These are phyloP conservation scores for Jatropha curcas DNA, from an alignment of 345 rosid genomes.

Conservation along the genomic window DNA sequence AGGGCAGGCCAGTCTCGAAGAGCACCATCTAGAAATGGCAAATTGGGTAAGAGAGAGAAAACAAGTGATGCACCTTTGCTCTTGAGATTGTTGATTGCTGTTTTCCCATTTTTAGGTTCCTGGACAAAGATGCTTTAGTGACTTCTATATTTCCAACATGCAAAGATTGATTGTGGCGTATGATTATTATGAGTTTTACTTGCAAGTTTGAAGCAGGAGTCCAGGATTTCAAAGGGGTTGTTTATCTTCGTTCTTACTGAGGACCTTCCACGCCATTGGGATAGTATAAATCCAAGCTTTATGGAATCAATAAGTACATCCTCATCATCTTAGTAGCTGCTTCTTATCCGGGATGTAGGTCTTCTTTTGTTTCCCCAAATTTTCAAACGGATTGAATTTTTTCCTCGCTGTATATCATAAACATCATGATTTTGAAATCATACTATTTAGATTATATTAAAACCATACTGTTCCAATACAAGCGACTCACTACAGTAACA, in stretches of 20 bases:
- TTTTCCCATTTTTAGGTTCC: conserved; percentile 57
- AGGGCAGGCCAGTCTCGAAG: conserved; percentile 12
- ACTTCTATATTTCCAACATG: background rate
- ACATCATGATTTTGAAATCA: no score
- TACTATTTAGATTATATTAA: no score
- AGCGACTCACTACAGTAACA: no score
- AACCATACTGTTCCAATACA: no score
- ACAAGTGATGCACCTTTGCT: conserved; percentile 42
- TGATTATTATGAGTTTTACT: background rate
- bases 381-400: no score
- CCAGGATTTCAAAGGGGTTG: background rate
- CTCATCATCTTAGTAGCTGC: background rate
- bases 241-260: background rate
- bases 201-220: background rate
- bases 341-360: no score
- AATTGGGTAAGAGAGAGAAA: conserved; percentile 30
- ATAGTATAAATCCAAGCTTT: background rate
- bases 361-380: no score
- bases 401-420: no score
- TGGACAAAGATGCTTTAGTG: conserved; percentile 54
- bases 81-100: conserved; percentile 55
- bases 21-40: conserved; percentile 19
- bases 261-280: background rate
- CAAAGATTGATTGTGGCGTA: background rate
- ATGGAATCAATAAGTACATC: background rate